Conservation (phyloP, 1,284 basidiomycete genomes). For the Cystobasidium sp. region DNA sequence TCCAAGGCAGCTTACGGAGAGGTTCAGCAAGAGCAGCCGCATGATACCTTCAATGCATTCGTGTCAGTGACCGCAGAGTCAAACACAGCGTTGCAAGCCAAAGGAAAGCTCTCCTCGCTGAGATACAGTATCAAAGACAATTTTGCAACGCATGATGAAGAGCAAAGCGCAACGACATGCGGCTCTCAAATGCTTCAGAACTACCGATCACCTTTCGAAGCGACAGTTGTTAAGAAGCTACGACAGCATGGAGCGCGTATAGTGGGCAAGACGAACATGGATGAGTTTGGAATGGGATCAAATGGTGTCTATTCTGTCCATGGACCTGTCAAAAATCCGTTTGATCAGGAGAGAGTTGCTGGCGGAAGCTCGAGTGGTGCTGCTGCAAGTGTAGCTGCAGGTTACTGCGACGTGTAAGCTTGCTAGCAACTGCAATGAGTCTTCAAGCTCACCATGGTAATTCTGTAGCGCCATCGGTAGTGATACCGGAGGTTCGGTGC, state of each 20-base stretch:
- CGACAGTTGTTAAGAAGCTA: conserved; percentile 76
- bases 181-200: conserved; percentile 75
- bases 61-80: conserved; percentile 5
- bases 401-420: conserved; percentile 76
- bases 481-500: conserved; percentile 92
- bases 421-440: background rate
- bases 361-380: conserved; percentile 85
- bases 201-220: conserved; percentile 81
- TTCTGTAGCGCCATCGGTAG: conserved; percentile 77
- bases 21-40: background rate
- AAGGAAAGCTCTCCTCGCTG: conserved; percentile 12
- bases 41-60: conserved; percentile 31
- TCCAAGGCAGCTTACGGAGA: background rate
- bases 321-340: conserved; percentile 79
- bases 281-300: conserved; percentile 98
- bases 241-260: conserved; percentile 71
- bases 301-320: conserved; percentile 64
- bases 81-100: background rate
- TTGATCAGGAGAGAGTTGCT: conserved; percentile 66
- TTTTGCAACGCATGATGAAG: conserved; percentile 67
- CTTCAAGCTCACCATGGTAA: too few relatives aligned
- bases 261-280: conserved; percentile 89
- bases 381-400: conserved; percentile 77
- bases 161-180: conserved; percentile 67
- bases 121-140: conserved; percentile 80